A percentile compares a stretch with the other conserved stretches of the same genome.
Evolutionary conservation across 2,329 filamentous ascomycete genomes (phyloP).

Genomic region (Xylaria sp.): DNA sequence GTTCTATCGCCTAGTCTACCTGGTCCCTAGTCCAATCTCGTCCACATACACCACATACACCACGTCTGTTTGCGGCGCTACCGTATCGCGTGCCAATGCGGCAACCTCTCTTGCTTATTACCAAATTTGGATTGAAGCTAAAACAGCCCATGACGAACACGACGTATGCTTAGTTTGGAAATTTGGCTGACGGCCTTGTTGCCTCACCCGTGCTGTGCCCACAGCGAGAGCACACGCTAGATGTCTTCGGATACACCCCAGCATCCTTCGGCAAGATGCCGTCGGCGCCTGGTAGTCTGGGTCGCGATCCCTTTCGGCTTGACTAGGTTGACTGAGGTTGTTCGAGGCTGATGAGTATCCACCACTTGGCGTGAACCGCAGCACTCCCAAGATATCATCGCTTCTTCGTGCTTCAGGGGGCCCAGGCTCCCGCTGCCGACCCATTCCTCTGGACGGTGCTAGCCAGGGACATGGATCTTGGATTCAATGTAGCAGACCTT

Average conservation of each 20-base stretch:
- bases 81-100: conserved; percentile 28
- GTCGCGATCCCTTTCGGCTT: conserved; percentile 28
- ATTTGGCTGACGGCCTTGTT: conserved; percentile 30
- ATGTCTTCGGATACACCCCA: conserved; percentile 20
- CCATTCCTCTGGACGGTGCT: conserved; percentile 26
- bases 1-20: conserved; percentile 25
- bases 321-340: conserved; percentile 26
- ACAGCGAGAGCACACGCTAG: neutral
- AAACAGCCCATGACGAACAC: conserved; percentile 25
- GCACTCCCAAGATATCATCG: conserved; percentile 32
- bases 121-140: conserved; percentile 36
- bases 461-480: conserved; percentile 25
- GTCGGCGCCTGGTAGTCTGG: conserved; percentile 23
- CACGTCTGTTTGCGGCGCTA: conserved; percentile 26
- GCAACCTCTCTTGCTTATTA: conserved; percentile 30
- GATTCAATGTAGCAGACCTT: conserved; percentile 27
- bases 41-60: neutral
- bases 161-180: conserved; percentile 34
- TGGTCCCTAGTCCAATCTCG: conserved; percentile 17
- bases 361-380: conserved; percentile 35
- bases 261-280: conserved; percentile 15
- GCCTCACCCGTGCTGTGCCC: conserved; percentile 24
- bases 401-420: conserved; percentile 16
- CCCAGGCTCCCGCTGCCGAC: conserved; percentile 36
- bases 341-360: conserved; percentile 39